phyloP scores from a whole-genome alignment of 1,284 basidiomycete genomes.

The Ganoderma multipileum region DNA sequence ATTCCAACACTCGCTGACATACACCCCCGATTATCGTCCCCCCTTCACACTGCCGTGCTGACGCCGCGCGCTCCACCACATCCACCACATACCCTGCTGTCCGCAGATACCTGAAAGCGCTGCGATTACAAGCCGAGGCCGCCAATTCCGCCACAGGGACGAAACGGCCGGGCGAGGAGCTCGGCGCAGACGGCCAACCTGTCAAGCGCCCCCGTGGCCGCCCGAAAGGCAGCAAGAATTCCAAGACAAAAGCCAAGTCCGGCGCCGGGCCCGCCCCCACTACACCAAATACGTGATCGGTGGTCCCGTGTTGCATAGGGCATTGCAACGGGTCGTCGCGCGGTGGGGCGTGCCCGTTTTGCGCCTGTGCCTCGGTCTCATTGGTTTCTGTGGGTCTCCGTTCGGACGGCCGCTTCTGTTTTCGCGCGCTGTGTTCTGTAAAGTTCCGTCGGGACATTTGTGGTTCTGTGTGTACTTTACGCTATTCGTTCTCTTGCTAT shows the following conservation, averaged over 20 bases:
- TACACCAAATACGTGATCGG: constrained; percentile 6
- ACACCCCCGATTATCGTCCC: constrained; percentile 1
- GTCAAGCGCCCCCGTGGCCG: constrained; percentile 51
- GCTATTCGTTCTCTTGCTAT: not conserved
- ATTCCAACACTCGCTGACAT: constrained; percentile 3
- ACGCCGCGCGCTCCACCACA: not conserved
- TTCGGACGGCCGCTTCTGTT: not conserved
- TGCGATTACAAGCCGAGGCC: constrained; percentile 41
- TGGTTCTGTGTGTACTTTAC: not conserved
- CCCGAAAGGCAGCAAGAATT: constrained; percentile 55
- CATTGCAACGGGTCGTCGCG: not conserved
- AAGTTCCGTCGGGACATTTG: not conserved
- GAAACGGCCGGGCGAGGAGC: constrained; percentile 42
- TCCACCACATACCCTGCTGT: not conserved
- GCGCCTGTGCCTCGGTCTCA: not conserved
- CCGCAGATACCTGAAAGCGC: constrained; percentile 47
- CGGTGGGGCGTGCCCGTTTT: no score
- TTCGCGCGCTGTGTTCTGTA: not conserved
- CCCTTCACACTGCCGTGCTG: not conserved
- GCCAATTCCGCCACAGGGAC: constrained; percentile 27
- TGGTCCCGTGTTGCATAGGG: not conserved
- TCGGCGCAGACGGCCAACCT: constrained; percentile 38
- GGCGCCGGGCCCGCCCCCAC: constrained; percentile 12
- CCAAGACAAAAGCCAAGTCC: constrained; percentile 34
- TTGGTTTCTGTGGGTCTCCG: not conserved